These are phyloP conservation scores for Oleoguttula mirabilis DNA, from an alignment of 495 filamentous ascomycete genomes.

Conservation along the genomic window DNA sequence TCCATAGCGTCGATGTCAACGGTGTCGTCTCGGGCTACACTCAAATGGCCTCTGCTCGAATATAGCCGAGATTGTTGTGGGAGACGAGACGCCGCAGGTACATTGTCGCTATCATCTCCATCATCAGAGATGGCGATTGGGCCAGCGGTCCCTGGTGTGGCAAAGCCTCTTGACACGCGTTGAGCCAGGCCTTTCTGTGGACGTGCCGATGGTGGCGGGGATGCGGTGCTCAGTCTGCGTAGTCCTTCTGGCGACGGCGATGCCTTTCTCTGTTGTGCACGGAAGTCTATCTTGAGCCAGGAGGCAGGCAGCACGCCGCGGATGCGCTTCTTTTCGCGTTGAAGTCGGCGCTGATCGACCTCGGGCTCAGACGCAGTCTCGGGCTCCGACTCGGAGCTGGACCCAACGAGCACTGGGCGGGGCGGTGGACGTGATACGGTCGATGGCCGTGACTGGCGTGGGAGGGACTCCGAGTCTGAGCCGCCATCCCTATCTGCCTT, in stretches of 20 bases:
- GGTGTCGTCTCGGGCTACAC: not conserved
- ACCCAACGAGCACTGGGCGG: slow-evolving; percentile 1
- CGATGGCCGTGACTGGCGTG: not conserved
- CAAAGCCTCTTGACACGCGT: slow-evolving; percentile 1
- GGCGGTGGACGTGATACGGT: not conserved
- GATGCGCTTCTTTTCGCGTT: slow-evolving; percentile 44
- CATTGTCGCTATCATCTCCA: not conserved
- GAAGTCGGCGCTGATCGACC: slow-evolving; percentile 26
- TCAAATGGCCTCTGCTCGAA: not conserved
- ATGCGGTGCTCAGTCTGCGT: slow-evolving; percentile 8
- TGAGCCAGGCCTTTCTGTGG: slow-evolving; percentile 43
- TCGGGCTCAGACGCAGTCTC: not conserved
- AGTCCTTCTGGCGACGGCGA: slow-evolving; percentile 30
- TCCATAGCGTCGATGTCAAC: too few relatives aligned
- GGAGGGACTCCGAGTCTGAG: not conserved
- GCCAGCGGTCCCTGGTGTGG: slow-evolving; percentile 18
- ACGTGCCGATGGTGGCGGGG: slow-evolving; percentile 15
- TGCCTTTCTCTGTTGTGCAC: slow-evolving; percentile 23
- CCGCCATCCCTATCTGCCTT: not conserved
- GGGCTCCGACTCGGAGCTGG: slow-evolving; percentile 1
- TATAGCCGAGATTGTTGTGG: not conserved
- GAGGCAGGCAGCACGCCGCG: slow-evolving; percentile 85
- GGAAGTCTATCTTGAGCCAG: slow-evolving; percentile 64
- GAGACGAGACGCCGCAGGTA: too few relatives aligned
- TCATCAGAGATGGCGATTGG: slow-evolving; percentile 9